Evolutionary conservation across 2,329 filamentous ascomycete species (phyloP).

Genomic region (Dactylellina cionopaga): DNA sequence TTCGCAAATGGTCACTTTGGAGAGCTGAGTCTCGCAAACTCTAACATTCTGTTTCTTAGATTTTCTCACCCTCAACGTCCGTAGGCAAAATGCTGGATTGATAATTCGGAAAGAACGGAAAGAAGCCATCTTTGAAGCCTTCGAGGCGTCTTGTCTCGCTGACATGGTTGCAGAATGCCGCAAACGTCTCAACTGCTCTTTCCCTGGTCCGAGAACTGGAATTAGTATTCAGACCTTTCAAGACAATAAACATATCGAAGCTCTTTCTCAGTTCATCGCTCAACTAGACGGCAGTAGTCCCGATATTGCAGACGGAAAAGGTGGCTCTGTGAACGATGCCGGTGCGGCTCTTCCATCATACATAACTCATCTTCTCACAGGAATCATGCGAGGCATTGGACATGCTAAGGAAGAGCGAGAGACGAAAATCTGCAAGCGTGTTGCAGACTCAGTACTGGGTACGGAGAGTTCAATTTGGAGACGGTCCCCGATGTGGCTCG

Average conservation of each 20-base stretch:
- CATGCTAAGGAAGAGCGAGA: slow-evolving; percentile 13
- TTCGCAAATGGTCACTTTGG: background rate
- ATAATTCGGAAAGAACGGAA: slow-evolving; percentile 59
- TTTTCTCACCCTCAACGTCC: slow-evolving; percentile 62
- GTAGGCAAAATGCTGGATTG: slow-evolving; percentile 64
- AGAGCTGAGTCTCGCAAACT: too few species aligned
- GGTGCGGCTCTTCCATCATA: slow-evolving; percentile 61
- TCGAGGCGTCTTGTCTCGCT: slow-evolving; percentile 64
- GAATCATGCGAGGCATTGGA: slow-evolving; percentile 62
- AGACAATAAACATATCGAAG: slow-evolving; percentile 54
- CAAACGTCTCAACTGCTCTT: slow-evolving; percentile 62
- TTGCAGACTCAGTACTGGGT: slow-evolving; percentile 68
- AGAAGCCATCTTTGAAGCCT: slow-evolving; percentile 61
- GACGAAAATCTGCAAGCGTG: slow-evolving; percentile 65
- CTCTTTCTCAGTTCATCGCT: slow-evolving; percentile 40
- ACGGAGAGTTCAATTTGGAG: slow-evolving; percentile 61
- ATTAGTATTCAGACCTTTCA: slow-evolving; percentile 56
- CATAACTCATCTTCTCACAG: slow-evolving; percentile 66
- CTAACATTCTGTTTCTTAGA: slow-evolving; percentile 53
- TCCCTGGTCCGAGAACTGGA: slow-evolving; percentile 62
- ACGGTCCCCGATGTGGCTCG: slow-evolving; percentile 67
- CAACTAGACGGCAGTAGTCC: slow-evolving; percentile 53
- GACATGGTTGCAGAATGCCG: slow-evolving; percentile 59
- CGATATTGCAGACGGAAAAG: slow-evolving; percentile 59
- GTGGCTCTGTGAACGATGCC: slow-evolving; percentile 37